Evolutionary conservation across 2,329 filamentous ascomycete genomes (phyloP).

Genomic region (Chaetomiaceae sp.): DNA sequence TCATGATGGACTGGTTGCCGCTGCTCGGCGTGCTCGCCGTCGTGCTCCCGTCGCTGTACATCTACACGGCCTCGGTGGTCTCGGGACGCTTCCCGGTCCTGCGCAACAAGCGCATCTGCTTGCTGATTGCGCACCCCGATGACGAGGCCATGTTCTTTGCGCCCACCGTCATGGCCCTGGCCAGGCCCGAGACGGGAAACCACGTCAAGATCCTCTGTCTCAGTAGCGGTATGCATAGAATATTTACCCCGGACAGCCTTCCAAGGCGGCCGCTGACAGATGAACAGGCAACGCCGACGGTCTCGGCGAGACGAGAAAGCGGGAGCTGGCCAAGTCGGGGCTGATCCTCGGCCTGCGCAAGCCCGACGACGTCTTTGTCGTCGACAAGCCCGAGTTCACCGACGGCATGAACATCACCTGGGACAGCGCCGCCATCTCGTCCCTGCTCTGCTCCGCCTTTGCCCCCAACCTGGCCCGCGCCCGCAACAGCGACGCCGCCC

Average conservation of each 20-base stretch:
- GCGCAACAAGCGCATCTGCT: conserved; percentile 77
- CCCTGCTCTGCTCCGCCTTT: conserved; percentile 68
- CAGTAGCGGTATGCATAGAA: conserved; percentile 60
- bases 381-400: conserved; percentile 77
- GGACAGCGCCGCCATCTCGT: conserved; percentile 66
- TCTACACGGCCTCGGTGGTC: conserved; percentile 45
- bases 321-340: conserved; percentile 79
- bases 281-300: conserved; percentile 76
- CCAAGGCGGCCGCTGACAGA: conserved; percentile 1
- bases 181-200: conserved; percentile 73
- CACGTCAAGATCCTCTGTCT: conserved; percentile 92
- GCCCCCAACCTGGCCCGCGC: conserved; percentile 55
- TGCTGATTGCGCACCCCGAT: conserved; percentile 95
- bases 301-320: conserved; percentile 74
- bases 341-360: conserved; percentile 68
- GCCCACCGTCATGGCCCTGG: conserved; percentile 80
- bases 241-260: neutral
- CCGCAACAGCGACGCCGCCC: conserved; percentile 29
- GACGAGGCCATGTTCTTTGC: conserved; percentile 99
- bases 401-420: conserved; percentile 84
- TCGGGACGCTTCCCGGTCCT: conserved; percentile 59
- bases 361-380: conserved; percentile 77
- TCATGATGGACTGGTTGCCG: conserved; percentile 28
- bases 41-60: conserved; percentile 47
- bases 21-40: conserved; percentile 37